Conservation (phyloP, 768 basidiomycete genomes). For the Rhizopogon sp. region DNA sequence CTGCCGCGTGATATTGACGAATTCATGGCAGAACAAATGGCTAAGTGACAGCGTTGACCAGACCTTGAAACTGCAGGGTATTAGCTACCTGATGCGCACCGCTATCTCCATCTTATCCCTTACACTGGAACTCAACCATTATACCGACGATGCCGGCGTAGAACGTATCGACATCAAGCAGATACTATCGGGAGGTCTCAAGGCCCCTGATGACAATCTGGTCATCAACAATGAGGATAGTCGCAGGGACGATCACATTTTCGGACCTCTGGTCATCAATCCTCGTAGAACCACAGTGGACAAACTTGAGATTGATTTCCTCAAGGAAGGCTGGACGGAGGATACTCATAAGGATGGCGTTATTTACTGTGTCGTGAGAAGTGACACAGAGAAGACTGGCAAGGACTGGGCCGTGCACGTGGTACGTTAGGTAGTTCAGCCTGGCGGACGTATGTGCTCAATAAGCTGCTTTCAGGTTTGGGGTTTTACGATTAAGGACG, state of each 20-base stretch:
- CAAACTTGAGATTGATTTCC: conserved; percentile 32
- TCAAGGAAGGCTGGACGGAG: conserved; percentile 29
- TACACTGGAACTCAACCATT: conserved; percentile 54
- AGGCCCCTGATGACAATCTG: conserved; percentile 49
- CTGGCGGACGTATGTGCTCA: not conserved
- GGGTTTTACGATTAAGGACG: conserved; percentile 54
- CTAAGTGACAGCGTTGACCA: conserved; percentile 53
- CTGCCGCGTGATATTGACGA: too few species aligned
- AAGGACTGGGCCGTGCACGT: conserved; percentile 55
- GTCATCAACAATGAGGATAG: conserved; percentile 45
- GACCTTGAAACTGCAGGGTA: conserved; percentile 58
- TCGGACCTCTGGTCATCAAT: conserved; percentile 49
- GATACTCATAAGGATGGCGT: conserved; percentile 24
- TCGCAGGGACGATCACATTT: conserved; percentile 45
- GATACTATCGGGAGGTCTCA: conserved; percentile 52
- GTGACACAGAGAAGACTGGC: conserved; percentile 55
- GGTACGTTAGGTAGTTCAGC: conserved; percentile 28
- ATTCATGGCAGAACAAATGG: conserved; percentile 47
- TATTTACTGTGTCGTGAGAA: conserved; percentile 34
- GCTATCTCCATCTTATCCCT: conserved; percentile 49
- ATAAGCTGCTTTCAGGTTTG: conserved; percentile 29
- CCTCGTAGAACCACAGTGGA: conserved; percentile 40
- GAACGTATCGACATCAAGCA: conserved; percentile 64
- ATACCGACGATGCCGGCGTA: conserved; percentile 47
- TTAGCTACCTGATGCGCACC: conserved; percentile 61